Percentiles rank a stretch among this genome's conserved stretches.
These are phyloP conservation scores for Lepidium aucheri DNA, from an alignment of 345 rosid genomes.

Conservation along the genomic window DNA sequence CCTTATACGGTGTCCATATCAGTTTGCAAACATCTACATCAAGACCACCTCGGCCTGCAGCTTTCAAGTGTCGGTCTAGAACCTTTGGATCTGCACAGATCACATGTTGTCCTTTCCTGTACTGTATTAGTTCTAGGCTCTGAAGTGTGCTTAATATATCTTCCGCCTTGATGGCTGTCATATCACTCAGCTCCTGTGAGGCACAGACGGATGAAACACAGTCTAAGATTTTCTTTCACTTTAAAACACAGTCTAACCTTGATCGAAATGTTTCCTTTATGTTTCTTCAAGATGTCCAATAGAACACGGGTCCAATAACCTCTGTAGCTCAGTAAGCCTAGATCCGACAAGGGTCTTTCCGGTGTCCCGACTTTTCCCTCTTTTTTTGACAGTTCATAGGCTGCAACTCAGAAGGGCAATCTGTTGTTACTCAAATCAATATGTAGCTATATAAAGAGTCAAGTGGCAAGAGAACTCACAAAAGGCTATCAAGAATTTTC, in stretches of 20 bases:
- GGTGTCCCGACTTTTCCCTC: slow-evolving; percentile 99
- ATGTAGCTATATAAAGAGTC: not conserved
- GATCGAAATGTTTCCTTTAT: slow-evolving; percentile 89
- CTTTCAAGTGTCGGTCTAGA: slow-evolving; percentile 90
- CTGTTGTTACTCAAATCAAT: not conserved
- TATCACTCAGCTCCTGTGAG: slow-evolving; percentile 84
- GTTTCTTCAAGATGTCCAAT: slow-evolving; percentile 84
- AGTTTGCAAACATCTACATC: slow-evolving; percentile 91
- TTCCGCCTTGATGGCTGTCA: slow-evolving; percentile 95
- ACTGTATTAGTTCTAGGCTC: slow-evolving; percentile 87
- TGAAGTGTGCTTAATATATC: slow-evolving; percentile 86
- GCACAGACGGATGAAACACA: not conserved
- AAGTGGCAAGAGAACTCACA: slow-evolving; percentile 44
- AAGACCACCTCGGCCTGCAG: slow-evolving; percentile 95
- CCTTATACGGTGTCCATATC: slow-evolving; percentile 96
- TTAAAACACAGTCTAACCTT: slow-evolving; percentile 38
- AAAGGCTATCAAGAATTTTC: slow-evolving; percentile 89
- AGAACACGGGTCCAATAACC: slow-evolving; percentile 97
- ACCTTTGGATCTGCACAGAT: slow-evolving; percentile 97
- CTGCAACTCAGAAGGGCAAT: slow-evolving; percentile 30
- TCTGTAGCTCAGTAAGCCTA: slow-evolving; percentile 78
- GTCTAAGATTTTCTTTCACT: not conserved
- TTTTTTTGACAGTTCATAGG: slow-evolving; percentile 95
- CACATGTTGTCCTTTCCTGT: slow-evolving; percentile 94
- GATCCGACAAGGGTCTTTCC: slow-evolving; percentile 92